These are phyloP conservation scores for Ustilago hordei DNA, from an alignment of 1,284 basidiomycete species.

Conservation along the genomic window DNA sequence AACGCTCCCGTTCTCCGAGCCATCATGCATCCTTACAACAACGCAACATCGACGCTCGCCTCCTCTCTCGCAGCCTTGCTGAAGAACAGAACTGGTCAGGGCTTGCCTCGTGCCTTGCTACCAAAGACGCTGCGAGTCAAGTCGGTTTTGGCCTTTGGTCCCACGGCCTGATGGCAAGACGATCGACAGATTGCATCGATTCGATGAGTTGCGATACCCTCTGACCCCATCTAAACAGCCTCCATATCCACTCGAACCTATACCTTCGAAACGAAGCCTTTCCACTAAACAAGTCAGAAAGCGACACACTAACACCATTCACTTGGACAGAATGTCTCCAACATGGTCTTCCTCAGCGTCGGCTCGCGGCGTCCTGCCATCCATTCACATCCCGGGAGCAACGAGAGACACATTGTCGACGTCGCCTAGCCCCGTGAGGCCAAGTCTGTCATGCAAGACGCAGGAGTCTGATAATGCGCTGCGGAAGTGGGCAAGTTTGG, in stretches of 20 bases:
- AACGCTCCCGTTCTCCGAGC: slow-evolving; percentile 5
- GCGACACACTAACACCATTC: not conserved
- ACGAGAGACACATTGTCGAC: not conserved
- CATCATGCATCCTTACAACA: not conserved
- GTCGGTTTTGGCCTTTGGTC: too few relatives aligned
- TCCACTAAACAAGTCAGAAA: not conserved
- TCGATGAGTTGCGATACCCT: not conserved
- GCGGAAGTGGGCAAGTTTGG: slow-evolving; percentile 36
- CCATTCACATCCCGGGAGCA: not conserved
- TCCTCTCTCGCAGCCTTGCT: too few relatives aligned
- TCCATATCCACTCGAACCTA: not conserved
- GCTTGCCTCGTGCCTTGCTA: too few relatives aligned
- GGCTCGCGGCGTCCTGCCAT: not conserved
- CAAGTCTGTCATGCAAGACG: not conserved
- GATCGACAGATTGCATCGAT: not conserved
- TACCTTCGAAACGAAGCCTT: not conserved
- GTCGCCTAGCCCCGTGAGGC: not conserved
- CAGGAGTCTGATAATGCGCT: not conserved
- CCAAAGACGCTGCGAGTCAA: too few relatives aligned
- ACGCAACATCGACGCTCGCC: not conserved
- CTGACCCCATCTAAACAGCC: not conserved
- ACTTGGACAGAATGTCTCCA: not conserved
- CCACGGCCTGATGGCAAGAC: not conserved
- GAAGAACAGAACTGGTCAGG: too few relatives aligned
- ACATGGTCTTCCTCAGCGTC: not conserved